Base-by-base conservation (phyloP, 2,329 filamentous ascomycete species). In the Chalara sp. region DNA sequence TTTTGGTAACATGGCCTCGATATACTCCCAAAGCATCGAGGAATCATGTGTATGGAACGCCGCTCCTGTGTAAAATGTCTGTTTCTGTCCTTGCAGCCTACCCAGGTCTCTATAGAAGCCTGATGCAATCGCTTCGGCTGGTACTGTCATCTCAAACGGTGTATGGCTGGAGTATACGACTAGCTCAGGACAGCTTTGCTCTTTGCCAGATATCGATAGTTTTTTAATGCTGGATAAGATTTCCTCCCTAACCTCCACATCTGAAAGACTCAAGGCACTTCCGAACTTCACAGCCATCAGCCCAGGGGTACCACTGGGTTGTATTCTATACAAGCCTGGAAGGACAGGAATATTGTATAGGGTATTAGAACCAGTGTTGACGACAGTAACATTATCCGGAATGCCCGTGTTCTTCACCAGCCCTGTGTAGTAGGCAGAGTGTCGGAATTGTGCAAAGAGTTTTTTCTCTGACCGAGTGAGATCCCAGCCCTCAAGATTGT, bases 371-470 rank as follows among this genome's bases (percentile, higher is more conserved):
- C 59, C 61, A 33, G 61, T 48, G 54, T 67, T 65, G n/a, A 60
- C 43, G 32, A 67, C 55, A 5, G 46, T 44, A 10, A 59, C 10
- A 28, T 53, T 57, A 12, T 55, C 44, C 10, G 56, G 57, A 30
- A 74, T 45, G 1, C 68, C 68, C 3, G 68, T 70, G 42, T 70
- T 68, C 2, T 62, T 63, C 4, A 75, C 44, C 0, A 75, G 45
- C 4, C 56, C 61, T 4, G 63, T 65, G 54, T 70, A 75, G 62
- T 70, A 74, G 1, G 57, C 65, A 0, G 55, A 64, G 49, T 66
- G 64, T n/a, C 47, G 52, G 53, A 72, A 71, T 49, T 71, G 63
- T 3, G 49, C 13, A 48, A 76, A 74, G 4, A 74, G 32, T 0
- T 41, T 28, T 1, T 13, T 46, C 50, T 78, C 74, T 0, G 56